Conservation (phyloP, 768 basidiomycete genomes). For the Hygrocybe punicea region DNA sequence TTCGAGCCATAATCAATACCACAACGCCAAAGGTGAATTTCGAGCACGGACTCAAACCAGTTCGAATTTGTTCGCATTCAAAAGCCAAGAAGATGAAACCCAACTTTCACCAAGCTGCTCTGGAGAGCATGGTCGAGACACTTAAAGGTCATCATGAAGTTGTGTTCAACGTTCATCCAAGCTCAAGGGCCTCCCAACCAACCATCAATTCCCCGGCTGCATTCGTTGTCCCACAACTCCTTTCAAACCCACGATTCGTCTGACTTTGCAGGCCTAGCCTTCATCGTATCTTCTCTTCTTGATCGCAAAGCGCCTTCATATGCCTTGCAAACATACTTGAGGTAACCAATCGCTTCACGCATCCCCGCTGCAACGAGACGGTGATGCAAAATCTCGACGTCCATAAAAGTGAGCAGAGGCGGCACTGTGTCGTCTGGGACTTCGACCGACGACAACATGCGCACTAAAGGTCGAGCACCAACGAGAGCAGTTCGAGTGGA, state of each 20-base stretch:
- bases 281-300: conserved; percentile 53
- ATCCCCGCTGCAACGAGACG: conserved; percentile 50
- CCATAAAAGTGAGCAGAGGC: conserved; percentile 70
- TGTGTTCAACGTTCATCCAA: too few species aligned
- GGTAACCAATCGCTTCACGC: conserved; percentile 53
- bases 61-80: too few species aligned
- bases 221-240: too few species aligned
- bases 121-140: too few species aligned
- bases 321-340: conserved; percentile 70
- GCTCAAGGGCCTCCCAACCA: too few species aligned
- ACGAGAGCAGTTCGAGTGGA: conserved; percentile 57
- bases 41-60: too few species aligned
- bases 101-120: too few species aligned
- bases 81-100: too few species aligned
- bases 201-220: too few species aligned
- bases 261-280: conserved; percentile 12
- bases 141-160: too few species aligned
- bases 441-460: conserved; percentile 55
- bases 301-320: conserved; percentile 67
- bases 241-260: not conserved
- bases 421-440: conserved; percentile 77
- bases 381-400: conserved; percentile 78
- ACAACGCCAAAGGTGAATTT: too few species aligned
- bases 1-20: too few species aligned
- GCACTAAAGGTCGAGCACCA: conserved; percentile 63